These are phyloP conservation scores for Pyrenophora teres DNA, from an alignment of 2,329 filamentous ascomycete species.

Conservation along the genomic window DNA sequence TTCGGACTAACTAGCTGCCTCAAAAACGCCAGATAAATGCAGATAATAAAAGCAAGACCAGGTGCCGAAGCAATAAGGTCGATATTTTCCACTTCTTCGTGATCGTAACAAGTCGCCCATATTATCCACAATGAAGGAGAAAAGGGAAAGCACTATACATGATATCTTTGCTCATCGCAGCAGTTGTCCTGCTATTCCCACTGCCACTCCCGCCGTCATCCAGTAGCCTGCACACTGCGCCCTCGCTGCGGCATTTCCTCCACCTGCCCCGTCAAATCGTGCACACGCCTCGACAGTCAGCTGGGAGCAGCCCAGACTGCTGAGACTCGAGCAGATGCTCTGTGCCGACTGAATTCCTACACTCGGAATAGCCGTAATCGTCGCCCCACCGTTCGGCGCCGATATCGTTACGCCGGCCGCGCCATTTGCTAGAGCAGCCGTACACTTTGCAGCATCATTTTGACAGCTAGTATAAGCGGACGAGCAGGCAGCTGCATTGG, in stretches of 20 bases:
- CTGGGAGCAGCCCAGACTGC: conserved; percentile 54
- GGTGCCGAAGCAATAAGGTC: conserved; percentile 6
- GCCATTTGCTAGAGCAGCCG: conserved; percentile 52
- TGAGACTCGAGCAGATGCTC: conserved; percentile 45
- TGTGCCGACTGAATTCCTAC: conserved; percentile 35
- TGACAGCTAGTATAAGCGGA: conserved; percentile 60
- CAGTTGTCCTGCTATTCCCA: conserved; percentile 53
- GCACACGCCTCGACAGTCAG: conserved; percentile 55
- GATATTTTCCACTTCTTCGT: neutral
- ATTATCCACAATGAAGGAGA: conserved; percentile 32
- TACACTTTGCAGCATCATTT: conserved; percentile 50
- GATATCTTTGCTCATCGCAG: conserved; percentile 20
- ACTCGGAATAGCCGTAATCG: conserved; percentile 51
- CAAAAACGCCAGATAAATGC: neutral
- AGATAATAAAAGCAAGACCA: neutral
- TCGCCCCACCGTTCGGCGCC: conserved; percentile 56
- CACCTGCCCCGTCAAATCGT: conserved; percentile 44
- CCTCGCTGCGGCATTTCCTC: conserved; percentile 36
- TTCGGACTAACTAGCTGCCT: no score
- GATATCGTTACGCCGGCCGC: conserved; percentile 58
- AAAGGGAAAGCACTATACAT: neutral
- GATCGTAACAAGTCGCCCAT: conserved; percentile 4
- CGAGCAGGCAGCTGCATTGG: conserved; percentile 57
- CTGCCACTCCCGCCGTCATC: conserved; percentile 29
- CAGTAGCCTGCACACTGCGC: conserved; percentile 24